Evolutionary conservation across 495 filamentous ascomycete species (phyloP), one percentile per base, ranked within the genome.

Genomic region (Xylaria curta): DNA sequence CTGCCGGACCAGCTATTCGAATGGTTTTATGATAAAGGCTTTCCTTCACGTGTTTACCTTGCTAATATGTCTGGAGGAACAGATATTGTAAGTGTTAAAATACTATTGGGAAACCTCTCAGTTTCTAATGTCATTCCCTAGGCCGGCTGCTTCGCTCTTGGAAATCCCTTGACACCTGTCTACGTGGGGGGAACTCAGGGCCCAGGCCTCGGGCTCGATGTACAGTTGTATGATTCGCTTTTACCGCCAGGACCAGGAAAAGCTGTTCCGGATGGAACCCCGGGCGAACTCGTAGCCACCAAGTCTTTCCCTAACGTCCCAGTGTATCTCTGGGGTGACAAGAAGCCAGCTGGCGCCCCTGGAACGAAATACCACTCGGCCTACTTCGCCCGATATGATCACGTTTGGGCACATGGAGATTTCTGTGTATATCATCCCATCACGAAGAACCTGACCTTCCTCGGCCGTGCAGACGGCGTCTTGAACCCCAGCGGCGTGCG

Each of bases 401-500:
- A 91, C 71, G 92, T 93, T 9, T 95, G 93, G 92, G 91, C 91
- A 1, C 93, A 94, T 64, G 92, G 93, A 33, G 93, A 95, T 71
- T 94, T 94, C 76, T 88, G 92, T 70, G 84, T 85, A 58, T 82
- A 92, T 59, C 91, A 94, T 75, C 92, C 93, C 0, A 68, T 82
- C 21, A 94, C 92, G 13, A 84, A 85, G 36, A 86, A 88, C 67
- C 77, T 94, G 17, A 79, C 87, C 40, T 91, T 95, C 77, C 87
- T 92, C 54, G 94, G 94, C 49, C 88, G 94, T 63, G 95, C 94
- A 26, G 94, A 98, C 76, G 94, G 94, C 5, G 93, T 97, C 51
- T 82, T 98, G 38, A 98, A 98, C 80, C 94, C 94, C 0, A 89
- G 87, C 12, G 94, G 94, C 0, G 93, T 98, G 12, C 84, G 94